Evolutionary conservation across 371 early-diverging fungal species (phyloP), one percentile per base, ranked within the genome.

Genomic region (Rhizopus microsporus): DNA sequence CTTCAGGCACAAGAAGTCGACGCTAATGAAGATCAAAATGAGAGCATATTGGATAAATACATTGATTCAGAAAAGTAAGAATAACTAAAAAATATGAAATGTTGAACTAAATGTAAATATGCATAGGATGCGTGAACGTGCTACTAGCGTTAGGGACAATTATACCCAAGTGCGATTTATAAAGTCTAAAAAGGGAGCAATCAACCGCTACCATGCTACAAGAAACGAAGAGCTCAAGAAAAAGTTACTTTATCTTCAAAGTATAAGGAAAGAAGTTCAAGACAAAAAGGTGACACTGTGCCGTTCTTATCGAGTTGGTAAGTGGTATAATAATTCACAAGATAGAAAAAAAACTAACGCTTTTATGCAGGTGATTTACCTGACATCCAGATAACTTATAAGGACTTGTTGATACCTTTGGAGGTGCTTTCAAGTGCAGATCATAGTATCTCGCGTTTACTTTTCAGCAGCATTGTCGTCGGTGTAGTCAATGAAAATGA

Each of bases 361-460:
- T 13, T 43, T 40, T 38, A n/a, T 5, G 16, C 53, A 75, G 90
- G 93, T 1, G 90, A 91, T 44, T 71, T 90, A 7, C 93, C 91
- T 0, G 93, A 92, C 68, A 85, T 92, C 42, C 84, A 88, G 60
- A 89, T 92, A 51, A 62, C 66, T 5, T 56, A 82, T 46, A 75
- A 69, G 42, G 90, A 91, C 15, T 55, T 92, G 1, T 67, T 92
- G 1, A 64, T 67, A 8, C 93, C 93, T 0, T 71, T 92, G 12
- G 86, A 88, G 59, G 68, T 69, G 0, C 65, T 92, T 3, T 83
- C 85, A 1, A 65, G 74, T 35, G 60, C 73, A 23, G 93, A 92
- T 63, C 74, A 72, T 10, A 89, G 88, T n/a, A 76, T 88, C 9
- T 78, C 87, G 8, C 82, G 82, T 16, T 58, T 77, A 35, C 51